These are phyloP conservation scores for Claviceps sorghi DNA, from an alignment of 2,329 filamentous ascomycete species.

Conservation along the genomic window DNA sequence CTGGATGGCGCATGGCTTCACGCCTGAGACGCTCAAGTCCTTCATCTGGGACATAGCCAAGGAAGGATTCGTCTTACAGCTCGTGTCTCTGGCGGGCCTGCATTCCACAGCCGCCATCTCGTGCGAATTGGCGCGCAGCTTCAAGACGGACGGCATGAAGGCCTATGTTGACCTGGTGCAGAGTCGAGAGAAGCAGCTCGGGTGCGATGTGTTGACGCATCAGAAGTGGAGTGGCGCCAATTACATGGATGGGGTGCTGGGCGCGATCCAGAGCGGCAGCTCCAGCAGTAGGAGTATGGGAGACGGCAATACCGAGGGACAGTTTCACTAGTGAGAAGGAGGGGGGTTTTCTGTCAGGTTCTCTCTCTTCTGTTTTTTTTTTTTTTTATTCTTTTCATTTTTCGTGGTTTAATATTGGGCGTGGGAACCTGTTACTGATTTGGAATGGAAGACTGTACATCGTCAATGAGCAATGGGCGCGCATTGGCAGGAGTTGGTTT, in stretches of 20 bases:
- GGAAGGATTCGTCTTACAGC: slow-evolving; percentile 63
- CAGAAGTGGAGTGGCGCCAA: slow-evolving; percentile 65
- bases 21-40: slow-evolving; percentile 62
- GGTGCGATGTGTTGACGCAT: slow-evolving; percentile 85
- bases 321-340: slow-evolving; percentile 30
- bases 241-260: slow-evolving; percentile 79
- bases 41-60: slow-evolving; percentile 95
- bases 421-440: neutral
- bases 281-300: slow-evolving; percentile 88
- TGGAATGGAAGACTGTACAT: neutral
- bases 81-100: slow-evolving; percentile 51
- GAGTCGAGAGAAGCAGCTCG: slow-evolving; percentile 73
- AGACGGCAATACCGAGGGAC: slow-evolving; percentile 76
- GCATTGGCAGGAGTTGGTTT: slow-evolving; percentile 4
- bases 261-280: slow-evolving; percentile 81
- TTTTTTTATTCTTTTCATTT: neutral
- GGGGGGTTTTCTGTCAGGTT: too few relatives aligned
- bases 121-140: slow-evolving; percentile 63
- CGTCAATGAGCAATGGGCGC: neutral
- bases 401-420: neutral
- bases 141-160: slow-evolving; percentile 87
- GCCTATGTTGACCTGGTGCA: slow-evolving; percentile 95
- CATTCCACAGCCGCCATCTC: slow-evolving; percentile 51
- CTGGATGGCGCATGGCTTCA: slow-evolving; percentile 94
- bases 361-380: neutral